Evolutionary conservation across 257 asterid species (phyloP).

Genomic region (Voacanga thouarsii): DNA sequence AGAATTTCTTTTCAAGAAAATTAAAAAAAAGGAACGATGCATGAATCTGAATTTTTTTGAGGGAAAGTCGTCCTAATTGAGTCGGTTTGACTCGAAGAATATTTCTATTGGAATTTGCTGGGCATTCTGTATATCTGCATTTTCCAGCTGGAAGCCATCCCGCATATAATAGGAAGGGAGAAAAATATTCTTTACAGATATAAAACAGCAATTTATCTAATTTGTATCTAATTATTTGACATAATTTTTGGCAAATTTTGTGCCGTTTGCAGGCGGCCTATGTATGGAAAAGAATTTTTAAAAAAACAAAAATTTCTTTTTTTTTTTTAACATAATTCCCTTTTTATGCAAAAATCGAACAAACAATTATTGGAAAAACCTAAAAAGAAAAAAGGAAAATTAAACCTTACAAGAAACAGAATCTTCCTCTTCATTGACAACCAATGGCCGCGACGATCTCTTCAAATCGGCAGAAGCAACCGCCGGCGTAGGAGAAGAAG

Average conservation of each 20-base stretch:
- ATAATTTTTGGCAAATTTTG: neutral
- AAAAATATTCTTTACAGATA: neutral
- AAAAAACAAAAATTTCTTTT: too few species aligned
- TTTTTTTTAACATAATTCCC: neutral
- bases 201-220: neutral
- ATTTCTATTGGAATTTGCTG: neutral
- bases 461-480: constrained; percentile 22
- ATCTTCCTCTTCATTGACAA: constrained; percentile 26
- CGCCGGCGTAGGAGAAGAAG: constrained; percentile 46
- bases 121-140: neutral
- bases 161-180: neutral
- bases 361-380: neutral
- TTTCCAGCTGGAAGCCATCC: neutral
- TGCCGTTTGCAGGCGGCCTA: neutral
- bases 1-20: too few species aligned
- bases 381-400: constrained; percentile 15
- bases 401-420: neutral
- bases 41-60: too few species aligned
- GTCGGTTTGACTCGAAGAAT: neutral
- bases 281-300: neutral
- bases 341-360: neutral
- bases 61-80: neutral
- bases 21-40: too few species aligned
- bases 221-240: neutral
- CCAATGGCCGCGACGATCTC: constrained; percentile 37